Percentiles rank a stretch among this genome's conserved stretches.
Evolutionary conservation across 2,329 filamentous ascomycete species (phyloP).

Genomic region (Didymella glomerata): DNA sequence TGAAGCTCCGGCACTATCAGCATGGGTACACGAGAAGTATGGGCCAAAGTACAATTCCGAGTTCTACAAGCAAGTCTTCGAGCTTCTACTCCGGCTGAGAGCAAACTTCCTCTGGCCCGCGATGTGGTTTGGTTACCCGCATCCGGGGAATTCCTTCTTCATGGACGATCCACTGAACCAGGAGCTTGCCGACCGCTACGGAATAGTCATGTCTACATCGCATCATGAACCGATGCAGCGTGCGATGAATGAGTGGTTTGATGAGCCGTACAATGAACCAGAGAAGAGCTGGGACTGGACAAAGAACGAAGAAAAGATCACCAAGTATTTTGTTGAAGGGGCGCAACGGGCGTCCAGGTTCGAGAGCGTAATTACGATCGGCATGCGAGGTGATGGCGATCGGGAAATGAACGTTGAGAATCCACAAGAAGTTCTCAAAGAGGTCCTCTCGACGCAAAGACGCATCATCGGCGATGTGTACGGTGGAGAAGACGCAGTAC

Average conservation of each 20-base stretch:
- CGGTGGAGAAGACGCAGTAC: neutral
- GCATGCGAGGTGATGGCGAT: neutral
- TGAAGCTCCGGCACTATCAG: neutral
- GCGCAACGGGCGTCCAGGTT: neutral
- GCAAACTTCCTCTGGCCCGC: neutral
- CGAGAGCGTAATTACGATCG: neutral
- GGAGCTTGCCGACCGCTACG: neutral
- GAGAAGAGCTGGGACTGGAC: neutral
- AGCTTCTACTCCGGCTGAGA: neutral
- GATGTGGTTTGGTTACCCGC: neutral
- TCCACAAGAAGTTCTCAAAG: neutral
- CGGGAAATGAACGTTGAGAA: neutral
- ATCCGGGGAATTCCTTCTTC: neutral
- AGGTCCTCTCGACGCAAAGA: neutral
- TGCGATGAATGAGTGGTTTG: neutral
- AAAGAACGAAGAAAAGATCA: neutral
- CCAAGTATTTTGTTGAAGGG: neutral
- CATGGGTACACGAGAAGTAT: neutral
- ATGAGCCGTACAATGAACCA: neutral
- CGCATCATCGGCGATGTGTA: neutral
- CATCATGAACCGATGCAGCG: neutral
- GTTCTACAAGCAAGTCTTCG: neutral
- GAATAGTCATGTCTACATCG: neutral
- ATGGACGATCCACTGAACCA: neutral
- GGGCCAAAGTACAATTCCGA: neutral